phyloP scores from a whole-genome alignment of 1,139 yeast species.

The Yamadazyma epiphylla region DNA sequence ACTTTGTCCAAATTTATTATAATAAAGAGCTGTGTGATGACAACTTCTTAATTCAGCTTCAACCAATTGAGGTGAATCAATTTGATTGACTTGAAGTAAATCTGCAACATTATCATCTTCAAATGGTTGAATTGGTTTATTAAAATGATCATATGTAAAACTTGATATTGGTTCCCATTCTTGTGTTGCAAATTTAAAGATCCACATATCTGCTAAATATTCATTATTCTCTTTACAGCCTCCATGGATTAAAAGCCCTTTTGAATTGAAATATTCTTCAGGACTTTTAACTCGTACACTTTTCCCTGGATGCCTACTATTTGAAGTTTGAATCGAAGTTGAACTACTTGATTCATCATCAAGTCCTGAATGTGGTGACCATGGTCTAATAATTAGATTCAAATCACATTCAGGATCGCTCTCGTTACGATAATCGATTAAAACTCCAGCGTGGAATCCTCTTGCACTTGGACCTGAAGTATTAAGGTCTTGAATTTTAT shows the following conservation, averaged over 20 bases:
- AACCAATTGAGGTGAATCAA: slow-evolving; percentile 23
- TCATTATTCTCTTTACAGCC: slow-evolving; percentile 33
- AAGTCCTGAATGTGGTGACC: slow-evolving; percentile 10
- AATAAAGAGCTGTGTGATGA: slow-evolving; percentile 39
- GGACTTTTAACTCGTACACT: slow-evolving; percentile 10
- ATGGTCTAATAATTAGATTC: slow-evolving; percentile 9
- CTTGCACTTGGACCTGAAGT: slow-evolving; percentile 34
- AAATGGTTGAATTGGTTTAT: slow-evolving; percentile 20
- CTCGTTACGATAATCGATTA: slow-evolving; percentile 21
- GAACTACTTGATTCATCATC: slow-evolving; percentile 14
- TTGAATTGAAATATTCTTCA: slow-evolving; percentile 21
- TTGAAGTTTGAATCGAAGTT: slow-evolving; percentile 18
- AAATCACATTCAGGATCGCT: slow-evolving; percentile 21
- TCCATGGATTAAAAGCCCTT: slow-evolving; percentile 38
- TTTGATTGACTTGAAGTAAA: slow-evolving; percentile 21
- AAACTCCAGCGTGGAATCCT: slow-evolving; percentile 37
- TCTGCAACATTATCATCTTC: slow-evolving; percentile 24
- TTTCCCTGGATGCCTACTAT: slow-evolving; percentile 7
- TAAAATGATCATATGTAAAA: slow-evolving; percentile 35
- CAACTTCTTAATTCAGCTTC: slow-evolving; percentile 45
- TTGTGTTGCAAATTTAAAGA: slow-evolving; percentile 31
- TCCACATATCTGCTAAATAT: slow-evolving; percentile 31
- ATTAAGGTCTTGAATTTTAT: slow-evolving; percentile 3
- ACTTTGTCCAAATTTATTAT: slow-evolving; percentile 31
- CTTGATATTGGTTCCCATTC: slow-evolving; percentile 33